Evolutionary conservation across 2,329 filamentous ascomycete species (phyloP), one percentile per base, ranked within the genome.

Genomic region (Aspergillus candidus): DNA sequence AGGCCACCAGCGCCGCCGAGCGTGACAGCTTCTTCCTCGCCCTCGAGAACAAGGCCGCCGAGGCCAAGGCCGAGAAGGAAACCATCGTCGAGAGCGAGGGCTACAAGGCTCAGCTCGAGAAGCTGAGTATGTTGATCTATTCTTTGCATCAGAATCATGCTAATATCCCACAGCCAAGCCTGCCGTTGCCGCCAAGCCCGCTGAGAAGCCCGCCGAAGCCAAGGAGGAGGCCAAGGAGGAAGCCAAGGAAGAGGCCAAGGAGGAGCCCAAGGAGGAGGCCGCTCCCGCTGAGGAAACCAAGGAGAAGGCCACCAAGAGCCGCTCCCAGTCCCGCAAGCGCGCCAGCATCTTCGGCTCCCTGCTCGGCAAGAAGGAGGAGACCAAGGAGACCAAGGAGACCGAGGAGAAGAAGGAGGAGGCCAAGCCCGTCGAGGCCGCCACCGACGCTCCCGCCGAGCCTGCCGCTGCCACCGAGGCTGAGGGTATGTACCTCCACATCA

Each of bases 21-120:
- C 89, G 91, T 65, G 88, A 95, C 70, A 88, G 86, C 78, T 97
- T 93, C 93, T 80, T 94, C 60, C 73, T 82, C 51, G 85, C 90
- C 62, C 69, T 95, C 56, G 90, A 93, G 79, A 73, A 79, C 62
- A 88, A 90, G 76, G 79, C 86, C 41, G 78, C 82, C 40, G 88
- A 94, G 73, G 90, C 88, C 61, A 94, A 93, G 78, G 84, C 84
- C 59, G 74, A 86, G 46, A 84, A 83, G 61, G 76, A 86, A 53
- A 77, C 77, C 44, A 79, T 96, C 58, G 79, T 80, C 52, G 82
- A 83, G 70, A 84, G 82, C 59, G 89, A 95, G 70, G 79, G 80
- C 48, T 98, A 95, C 83, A 96, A 95, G 82, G 76, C 79, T 59
- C 82, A 86, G 54, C 71, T 93, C 14, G 85, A 89, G 73, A 84